phyloP scores from a whole-genome alignment of 2,329 filamentous ascomycete species.

The Fusarium tjaetaba region DNA sequence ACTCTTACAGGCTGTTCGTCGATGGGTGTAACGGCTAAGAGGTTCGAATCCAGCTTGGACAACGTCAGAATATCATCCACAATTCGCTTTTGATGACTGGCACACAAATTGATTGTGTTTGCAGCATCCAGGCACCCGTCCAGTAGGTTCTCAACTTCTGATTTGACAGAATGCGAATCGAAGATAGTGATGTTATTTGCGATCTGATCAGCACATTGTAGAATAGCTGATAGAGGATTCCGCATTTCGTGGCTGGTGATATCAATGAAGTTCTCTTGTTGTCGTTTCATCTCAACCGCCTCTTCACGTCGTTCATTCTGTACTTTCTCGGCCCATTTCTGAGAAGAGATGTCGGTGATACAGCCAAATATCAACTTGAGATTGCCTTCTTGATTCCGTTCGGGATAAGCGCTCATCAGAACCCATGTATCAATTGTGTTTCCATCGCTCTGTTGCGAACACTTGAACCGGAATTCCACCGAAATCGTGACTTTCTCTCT shows the following conservation, averaged over 20 bases:
- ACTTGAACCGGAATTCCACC: constrained; percentile 80
- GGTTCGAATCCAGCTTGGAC: constrained; percentile 75
- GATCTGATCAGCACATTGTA: constrained; percentile 82
- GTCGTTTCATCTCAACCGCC: constrained; percentile 80
- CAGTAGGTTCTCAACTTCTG: constrained; percentile 60
- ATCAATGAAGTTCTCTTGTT: constrained; percentile 77
- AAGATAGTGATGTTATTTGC: constrained; percentile 59
- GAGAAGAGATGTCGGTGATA: constrained; percentile 85
- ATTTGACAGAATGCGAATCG: constrained; percentile 49
- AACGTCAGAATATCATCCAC: constrained; percentile 74
- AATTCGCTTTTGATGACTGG: constrained; percentile 80
- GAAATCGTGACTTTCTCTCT: constrained; percentile 71
- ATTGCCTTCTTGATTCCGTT: constrained; percentile 69
- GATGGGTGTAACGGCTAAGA: constrained; percentile 76
- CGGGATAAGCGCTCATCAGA: constrained; percentile 79
- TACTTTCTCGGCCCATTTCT: constrained; percentile 85
- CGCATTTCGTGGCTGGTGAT: constrained; percentile 81
- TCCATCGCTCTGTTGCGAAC: constrained; percentile 69
- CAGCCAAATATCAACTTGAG: constrained; percentile 82
- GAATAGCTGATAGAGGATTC: constrained; percentile 77
- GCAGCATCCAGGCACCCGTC: constrained; percentile 75
- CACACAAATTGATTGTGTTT: constrained; percentile 83
- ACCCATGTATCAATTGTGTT: constrained; percentile 77
- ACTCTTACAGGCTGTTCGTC: constrained; percentile 75
- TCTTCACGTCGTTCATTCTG: constrained; percentile 82